Base-by-base conservation (phyloP, 2,329 filamentous ascomycete species). In the Lasiodiplodia gonubiensis region DNA sequence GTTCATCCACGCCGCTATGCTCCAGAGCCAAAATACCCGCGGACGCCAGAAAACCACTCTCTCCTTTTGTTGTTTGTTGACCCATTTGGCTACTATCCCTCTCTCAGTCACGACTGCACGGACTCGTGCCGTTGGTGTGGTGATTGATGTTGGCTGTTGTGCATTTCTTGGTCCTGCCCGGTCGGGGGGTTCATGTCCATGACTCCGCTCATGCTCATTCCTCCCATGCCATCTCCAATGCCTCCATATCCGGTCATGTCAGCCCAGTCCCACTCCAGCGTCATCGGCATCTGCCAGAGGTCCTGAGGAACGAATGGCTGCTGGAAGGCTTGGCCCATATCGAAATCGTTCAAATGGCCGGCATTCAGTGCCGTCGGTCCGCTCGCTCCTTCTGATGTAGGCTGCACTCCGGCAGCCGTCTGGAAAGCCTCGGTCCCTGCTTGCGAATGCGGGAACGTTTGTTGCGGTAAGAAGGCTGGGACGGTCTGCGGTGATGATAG, bases 211-310 rank as follows among this genome's bases (percentile, higher is more conserved):
- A 67, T 67, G 35, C 66, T 55, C 27, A 67, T 67, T 7, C 66
- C 66, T 42, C 52, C 64, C 64, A 67, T 67, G 21, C 57, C 66
- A 2, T 79, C 77, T 64, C 79, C 77, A 33, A 75, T 78, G 2
- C 74, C 75, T 1, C 70, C 71, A 39, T 75, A 77, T 1, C 77
- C 74, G 5, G 77, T 79, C 79, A 82, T 80, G 61, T 85, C 83
- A 2, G 82, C 87, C 89, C 89, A 92, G 71, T 91, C 93, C 93
- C 94, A 97, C 76, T 98, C 94, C 25, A 98, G 85, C 2, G 92
- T 96, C 90, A 97, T 97, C 1, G 94, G 94, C 87, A 98, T 90
- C 77, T 94, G 91, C 89, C 95, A 99, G 30, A 98, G 80, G 79
- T 98, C 95, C 73, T 94, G 93, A 4, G 95, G 94, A 25, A 98